Evolutionary conservation across 2,329 filamentous ascomycete species (phyloP).

Genomic region (Meredithiella fracta): DNA sequence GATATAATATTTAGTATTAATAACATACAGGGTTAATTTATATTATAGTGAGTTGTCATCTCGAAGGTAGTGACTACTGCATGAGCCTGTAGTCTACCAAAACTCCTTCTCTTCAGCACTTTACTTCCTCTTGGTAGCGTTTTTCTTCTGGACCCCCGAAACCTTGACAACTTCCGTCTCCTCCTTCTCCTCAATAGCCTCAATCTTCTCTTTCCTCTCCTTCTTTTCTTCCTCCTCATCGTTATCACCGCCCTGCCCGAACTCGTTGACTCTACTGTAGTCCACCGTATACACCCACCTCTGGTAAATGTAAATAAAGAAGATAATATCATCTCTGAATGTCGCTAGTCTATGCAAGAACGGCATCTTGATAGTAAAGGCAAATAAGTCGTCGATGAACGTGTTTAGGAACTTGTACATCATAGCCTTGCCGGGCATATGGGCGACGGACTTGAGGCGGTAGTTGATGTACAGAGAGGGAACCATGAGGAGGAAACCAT

Average conservation of each 20-base stretch:
- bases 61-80: no score
- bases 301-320: conserved; percentile 96
- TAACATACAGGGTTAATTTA: no score
- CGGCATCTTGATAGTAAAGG: conserved; percentile 99
- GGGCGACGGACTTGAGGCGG: conserved; percentile 81
- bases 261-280: conserved; percentile 87
- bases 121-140: conserved; percentile 28
- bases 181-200: conserved; percentile 23
- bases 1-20: neutral
- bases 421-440: conserved; percentile 95
- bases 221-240: conserved; percentile 34
- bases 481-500: conserved; percentile 99
- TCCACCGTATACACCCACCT: conserved; percentile 84
- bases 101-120: conserved; percentile 5
- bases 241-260: conserved; percentile 94
- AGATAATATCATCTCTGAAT: conserved; percentile 88
- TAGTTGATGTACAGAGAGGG: conserved; percentile 98
- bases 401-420: conserved; percentile 98
- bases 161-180: conserved; percentile 27
- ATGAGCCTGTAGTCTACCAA: no score
- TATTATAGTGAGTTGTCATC: no score
- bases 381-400: conserved; percentile 96
- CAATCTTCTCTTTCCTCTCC: conserved; percentile 10
- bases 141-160: conserved; percentile 33
- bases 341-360: conserved; percentile 83